Conservation (phyloP, 2,329 filamentous ascomycete species). For the Cladosporium oxysporum region DNA sequence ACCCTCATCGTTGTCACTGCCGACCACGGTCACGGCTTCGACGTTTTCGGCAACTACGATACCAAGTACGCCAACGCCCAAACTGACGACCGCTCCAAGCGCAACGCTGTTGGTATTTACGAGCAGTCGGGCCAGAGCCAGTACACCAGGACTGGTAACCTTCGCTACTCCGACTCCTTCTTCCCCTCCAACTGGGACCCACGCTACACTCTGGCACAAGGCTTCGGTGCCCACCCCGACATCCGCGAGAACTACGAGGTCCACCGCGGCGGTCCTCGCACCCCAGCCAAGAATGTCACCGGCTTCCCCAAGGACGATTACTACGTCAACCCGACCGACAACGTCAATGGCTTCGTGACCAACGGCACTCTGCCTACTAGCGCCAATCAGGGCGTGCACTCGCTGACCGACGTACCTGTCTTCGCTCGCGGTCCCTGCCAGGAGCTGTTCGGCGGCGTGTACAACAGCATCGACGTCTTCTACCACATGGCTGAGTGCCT, state of each 20-base stretch:
- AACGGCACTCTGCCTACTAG: conserved; percentile 71
- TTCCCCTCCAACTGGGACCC: conserved; percentile 87
- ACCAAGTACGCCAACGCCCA: conserved; percentile 73
- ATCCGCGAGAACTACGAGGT: conserved; percentile 75
- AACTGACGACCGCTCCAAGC: conserved; percentile 68
- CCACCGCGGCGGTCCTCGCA: conserved; percentile 64
- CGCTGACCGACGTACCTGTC: conserved; percentile 74
- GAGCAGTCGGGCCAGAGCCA: conserved; percentile 71
- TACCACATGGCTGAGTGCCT: conserved; percentile 72
- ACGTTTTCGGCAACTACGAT: conserved; percentile 80
- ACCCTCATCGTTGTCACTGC: conserved; percentile 79
- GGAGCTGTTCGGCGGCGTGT: conserved; percentile 70
- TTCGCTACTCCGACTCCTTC: conserved; percentile 68
- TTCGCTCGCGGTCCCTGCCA: conserved; percentile 79
- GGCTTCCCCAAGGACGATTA: conserved; percentile 54
- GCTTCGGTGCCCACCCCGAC: conserved; percentile 71
- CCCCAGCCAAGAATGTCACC: conserved; percentile 59
- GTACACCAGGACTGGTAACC: conserved; percentile 65
- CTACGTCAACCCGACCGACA: conserved; percentile 69
- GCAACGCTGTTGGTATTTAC: conserved; percentile 73
- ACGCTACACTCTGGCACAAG: conserved; percentile 75
- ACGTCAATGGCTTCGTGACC: conserved; percentile 65
- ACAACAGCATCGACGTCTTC: conserved; percentile 71
- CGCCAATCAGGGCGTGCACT: conserved; percentile 71
- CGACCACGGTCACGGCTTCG: conserved; percentile 89